These are phyloP conservation scores for Phytophthora foliorum DNA, from an alignment of 352 stramenopile species.

Conservation along the genomic window DNA sequence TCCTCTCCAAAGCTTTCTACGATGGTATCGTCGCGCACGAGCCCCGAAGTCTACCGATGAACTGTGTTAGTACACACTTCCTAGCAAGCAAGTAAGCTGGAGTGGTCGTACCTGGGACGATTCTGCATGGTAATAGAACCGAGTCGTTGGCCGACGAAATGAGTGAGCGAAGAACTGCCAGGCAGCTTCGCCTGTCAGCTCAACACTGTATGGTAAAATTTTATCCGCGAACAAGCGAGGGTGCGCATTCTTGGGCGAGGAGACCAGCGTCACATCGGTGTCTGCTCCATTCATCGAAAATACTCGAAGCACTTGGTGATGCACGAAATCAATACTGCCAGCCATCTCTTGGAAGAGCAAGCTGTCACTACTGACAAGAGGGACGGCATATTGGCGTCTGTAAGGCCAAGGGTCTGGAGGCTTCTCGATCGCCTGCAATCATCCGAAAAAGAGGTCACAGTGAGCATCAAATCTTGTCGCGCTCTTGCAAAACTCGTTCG, in stretches of 20 bases:
- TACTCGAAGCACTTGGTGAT: constrained; percentile 45
- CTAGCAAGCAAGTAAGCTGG: background rate
- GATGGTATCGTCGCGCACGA: constrained; percentile 59
- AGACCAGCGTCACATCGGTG: background rate
- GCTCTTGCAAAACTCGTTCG: background rate
- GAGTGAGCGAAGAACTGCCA: constrained; percentile 54
- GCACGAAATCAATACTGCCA: constrained; percentile 37
- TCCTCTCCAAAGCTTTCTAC: constrained; percentile 66
- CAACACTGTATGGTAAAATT: constrained; percentile 47
- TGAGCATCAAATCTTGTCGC: background rate
- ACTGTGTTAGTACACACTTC: background rate
- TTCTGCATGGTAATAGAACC: constrained; percentile 44
- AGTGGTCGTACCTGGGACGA: constrained; percentile 1
- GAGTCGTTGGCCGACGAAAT: constrained; percentile 37
- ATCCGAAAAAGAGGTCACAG: background rate
- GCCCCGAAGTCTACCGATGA: constrained; percentile 1
- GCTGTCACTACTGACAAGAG: constrained; percentile 24
- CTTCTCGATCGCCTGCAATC: background rate
- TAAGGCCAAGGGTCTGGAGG: constrained; percentile 19
- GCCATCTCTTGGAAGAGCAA: constrained; percentile 37
- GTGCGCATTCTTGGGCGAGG: constrained; percentile 14
- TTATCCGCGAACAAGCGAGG: constrained; percentile 47
- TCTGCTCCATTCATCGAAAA: constrained; percentile 19
- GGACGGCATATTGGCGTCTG: constrained; percentile 34
- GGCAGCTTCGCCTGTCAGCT: constrained; percentile 36